Evolutionary conservation across 208 protist species (phyloP).

Genomic region (Phytomonas sp.): DNA sequence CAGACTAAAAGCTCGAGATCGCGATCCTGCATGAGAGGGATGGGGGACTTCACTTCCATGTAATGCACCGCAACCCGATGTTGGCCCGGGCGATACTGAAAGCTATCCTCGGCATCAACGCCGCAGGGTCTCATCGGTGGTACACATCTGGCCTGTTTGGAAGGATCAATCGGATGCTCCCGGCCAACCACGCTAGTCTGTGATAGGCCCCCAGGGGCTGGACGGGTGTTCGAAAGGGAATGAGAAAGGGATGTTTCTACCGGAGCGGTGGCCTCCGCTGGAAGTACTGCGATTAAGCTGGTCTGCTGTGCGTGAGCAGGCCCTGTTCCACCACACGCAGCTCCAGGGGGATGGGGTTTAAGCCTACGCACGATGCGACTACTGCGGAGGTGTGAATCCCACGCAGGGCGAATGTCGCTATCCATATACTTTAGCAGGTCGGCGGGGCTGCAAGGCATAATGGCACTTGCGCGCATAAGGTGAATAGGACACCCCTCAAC

Average conservation of each 20-base stretch:
- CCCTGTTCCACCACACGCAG: not conserved
- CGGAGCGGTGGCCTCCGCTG: not conserved
- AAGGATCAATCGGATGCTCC: not conserved
- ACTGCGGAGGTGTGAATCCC: constrained; percentile 50
- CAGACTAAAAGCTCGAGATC: constrained; percentile 74
- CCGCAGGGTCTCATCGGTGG: not conserved
- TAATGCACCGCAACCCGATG: constrained; percentile 63
- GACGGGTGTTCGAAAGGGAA: not conserved
- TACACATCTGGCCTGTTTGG: not conserved
- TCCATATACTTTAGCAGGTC: constrained; percentile 54
- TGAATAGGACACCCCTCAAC: constrained; percentile 57
- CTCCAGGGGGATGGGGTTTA: constrained; percentile 5
- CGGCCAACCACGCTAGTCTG: not conserved
- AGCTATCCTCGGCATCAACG: constrained; percentile 6
- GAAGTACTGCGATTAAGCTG: not conserved
- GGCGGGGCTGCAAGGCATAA: constrained; percentile 44
- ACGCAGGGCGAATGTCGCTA: constrained; percentile 35
- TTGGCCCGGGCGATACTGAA: constrained; percentile 36
- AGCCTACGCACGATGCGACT: constrained; percentile 42
- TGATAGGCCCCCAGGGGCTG: not conserved
- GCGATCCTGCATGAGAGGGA: constrained; percentile 54
- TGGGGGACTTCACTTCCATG: constrained; percentile 45
- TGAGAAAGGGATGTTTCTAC: not conserved
- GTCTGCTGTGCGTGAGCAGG: not conserved
- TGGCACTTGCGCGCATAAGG: constrained; percentile 56